Percentiles rank a stretch among this genome's conserved stretches.
Evolutionary conservation across 2,329 filamentous ascomycete genomes (phyloP).

Genomic region (Diaporthe australafricana): DNA sequence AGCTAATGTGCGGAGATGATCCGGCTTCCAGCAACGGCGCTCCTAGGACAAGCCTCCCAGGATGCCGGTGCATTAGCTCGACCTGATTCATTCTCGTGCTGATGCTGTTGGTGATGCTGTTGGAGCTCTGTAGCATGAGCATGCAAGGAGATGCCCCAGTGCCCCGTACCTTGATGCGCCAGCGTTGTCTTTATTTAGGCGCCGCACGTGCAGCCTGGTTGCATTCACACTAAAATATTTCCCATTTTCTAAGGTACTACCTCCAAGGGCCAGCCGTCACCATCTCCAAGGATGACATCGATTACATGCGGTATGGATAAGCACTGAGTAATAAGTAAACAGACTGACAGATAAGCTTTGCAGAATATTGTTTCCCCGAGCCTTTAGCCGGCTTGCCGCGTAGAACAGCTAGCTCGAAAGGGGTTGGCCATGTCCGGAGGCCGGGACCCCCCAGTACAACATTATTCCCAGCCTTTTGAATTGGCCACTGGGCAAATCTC

Average conservation of each 20-base stretch:
- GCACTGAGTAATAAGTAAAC: constrained; percentile 22
- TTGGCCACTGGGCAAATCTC: background rate
- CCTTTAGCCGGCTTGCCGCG: constrained; percentile 15
- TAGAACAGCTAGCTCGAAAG: background rate
- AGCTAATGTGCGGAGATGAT: constrained; percentile 6
- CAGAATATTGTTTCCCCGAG: background rate
- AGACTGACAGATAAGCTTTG: constrained; percentile 11
- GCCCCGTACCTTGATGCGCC: background rate
- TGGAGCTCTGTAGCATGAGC: background rate
- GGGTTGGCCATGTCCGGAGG: background rate
- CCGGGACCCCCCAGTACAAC: too few species aligned
- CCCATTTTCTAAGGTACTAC: background rate
- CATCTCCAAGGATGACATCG: background rate
- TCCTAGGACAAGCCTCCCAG: background rate
- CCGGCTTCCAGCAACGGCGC: background rate
- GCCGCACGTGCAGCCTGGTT: too few species aligned
- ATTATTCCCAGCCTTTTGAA: too few species aligned
- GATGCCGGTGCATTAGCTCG: too few species aligned
- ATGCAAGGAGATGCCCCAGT: background rate
- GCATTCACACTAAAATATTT: background rate
- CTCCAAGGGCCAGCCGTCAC: background rate
- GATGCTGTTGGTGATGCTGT: background rate
- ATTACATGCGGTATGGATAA: background rate
- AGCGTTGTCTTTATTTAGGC: background rate
- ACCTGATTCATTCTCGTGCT: background rate